phyloP scores from a whole-genome alignment of 2,329 filamentous ascomycete species.

The Blumeria graminis region DNA sequence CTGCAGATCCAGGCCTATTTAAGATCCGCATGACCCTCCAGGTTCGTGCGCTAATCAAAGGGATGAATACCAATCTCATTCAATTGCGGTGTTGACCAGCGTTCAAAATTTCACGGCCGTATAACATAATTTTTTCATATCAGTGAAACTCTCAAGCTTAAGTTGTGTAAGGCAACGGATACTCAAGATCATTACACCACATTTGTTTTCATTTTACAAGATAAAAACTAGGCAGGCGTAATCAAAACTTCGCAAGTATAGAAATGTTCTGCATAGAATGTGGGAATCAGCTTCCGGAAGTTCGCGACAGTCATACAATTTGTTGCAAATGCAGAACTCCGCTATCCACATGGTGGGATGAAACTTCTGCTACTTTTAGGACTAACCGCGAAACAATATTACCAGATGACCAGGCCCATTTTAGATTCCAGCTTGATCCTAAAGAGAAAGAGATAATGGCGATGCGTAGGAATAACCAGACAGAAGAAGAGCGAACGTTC shows the following conservation, averaged over 20 bases:
- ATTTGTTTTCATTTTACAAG: no score
- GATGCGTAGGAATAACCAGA: constrained; percentile 16
- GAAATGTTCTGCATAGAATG: constrained; percentile 14
- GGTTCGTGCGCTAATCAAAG: no score
- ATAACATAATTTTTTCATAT: no score
- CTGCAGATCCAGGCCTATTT: no score
- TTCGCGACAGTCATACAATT: constrained; percentile 10
- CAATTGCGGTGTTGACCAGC: no score
- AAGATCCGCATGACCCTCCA: no score
- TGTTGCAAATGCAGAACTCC: constrained; percentile 14
- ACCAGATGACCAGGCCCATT: constrained; percentile 5
- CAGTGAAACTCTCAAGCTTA: no score
- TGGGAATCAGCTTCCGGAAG: constrained; percentile 10
- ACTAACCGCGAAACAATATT: constrained; percentile 13
- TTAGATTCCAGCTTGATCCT: constrained; percentile 2
- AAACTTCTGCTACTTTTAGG: constrained; percentile 11
- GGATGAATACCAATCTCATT: no score
- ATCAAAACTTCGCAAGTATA: not conserved
- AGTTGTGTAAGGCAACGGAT: no score
- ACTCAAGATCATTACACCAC: no score
- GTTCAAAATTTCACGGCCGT: no score
- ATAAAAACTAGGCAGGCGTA: not conserved
- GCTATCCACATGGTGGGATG: constrained; percentile 14
- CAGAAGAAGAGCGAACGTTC: constrained; percentile 40
- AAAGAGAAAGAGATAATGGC: constrained; percentile 6